A percentile compares a stretch with the other conserved stretches of the same genome.
Conservation (phyloP, 169 alveolate species). For the Eimeria acervulina region DNA sequence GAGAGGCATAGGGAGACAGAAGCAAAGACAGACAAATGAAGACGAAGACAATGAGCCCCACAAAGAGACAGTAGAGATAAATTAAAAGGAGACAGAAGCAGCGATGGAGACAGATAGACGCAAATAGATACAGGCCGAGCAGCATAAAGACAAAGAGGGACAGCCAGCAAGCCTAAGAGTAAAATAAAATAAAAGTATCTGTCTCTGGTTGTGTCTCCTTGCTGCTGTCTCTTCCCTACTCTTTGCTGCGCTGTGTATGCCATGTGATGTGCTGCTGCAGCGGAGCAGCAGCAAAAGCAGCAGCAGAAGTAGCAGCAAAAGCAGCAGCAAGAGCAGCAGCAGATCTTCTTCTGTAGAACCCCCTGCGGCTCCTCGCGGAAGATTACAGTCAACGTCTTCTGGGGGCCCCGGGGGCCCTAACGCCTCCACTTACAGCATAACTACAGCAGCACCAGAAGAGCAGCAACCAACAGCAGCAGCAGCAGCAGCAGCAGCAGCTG, state of each 20-base stretch:
- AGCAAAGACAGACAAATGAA: too few relatives aligned
- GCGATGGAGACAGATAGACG: not conserved
- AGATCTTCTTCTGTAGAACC: not conserved
- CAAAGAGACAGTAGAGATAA: too few relatives aligned
- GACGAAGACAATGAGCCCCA: too few relatives aligned
- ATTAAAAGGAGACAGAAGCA: too few relatives aligned
- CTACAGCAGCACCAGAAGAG: not conserved
- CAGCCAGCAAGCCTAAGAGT: too few relatives aligned
- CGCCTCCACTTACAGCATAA: not conserved
- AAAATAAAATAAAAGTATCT: too few relatives aligned
- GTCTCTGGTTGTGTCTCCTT: not conserved
- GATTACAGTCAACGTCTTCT: not conserved
- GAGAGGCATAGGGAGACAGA: too few relatives aligned
- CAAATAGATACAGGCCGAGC: too few relatives aligned
- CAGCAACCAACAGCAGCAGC: slow-evolving; percentile 3
- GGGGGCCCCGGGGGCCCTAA: slow-evolving; percentile 17
- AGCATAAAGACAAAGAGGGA: too few relatives aligned
- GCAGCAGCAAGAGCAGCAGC: slow-evolving; percentile 5
- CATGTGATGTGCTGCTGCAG: not conserved
- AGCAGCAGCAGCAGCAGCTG: slow-evolving; percentile 24
- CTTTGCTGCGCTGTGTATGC: not conserved
- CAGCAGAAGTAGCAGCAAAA: slow-evolving; percentile 18
- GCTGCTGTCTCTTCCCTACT: not conserved
- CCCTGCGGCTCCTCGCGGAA: not conserved
- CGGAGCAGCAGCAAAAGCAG: slow-evolving; percentile 45